Base-by-base conservation (phyloP, 805 yeast species). In the Wickerhamiella parazyma region DNA sequence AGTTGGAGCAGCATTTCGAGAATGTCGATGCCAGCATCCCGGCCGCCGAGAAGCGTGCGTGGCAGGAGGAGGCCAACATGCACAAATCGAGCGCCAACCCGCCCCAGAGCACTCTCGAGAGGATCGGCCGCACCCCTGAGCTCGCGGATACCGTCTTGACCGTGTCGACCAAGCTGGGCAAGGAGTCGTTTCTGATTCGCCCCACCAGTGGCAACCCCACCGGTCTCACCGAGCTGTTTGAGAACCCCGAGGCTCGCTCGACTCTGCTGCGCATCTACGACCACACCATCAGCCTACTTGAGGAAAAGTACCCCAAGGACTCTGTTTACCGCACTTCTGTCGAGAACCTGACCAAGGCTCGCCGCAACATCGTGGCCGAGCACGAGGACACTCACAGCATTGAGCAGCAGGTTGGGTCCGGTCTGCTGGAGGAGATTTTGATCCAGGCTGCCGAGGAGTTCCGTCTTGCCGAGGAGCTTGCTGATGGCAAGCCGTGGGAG, bases 201-300 rank as follows among this genome's bases (percentile, higher is more conserved):
- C 65, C 83, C 10, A 69, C 71, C 3, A 64, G 66, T 29, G 86
- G 85, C 67, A 45, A 75, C 53, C 89, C 89, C 24, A 84, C 93
- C 17, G 94, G 94, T 51, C 53, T 84, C 48, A 73, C 94, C 3
- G 93, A 91, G 2, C 61, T 84, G 49, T 69, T 65, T 55, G 81
- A 78, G 59, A 91, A 82, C 61, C 93, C 94, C 41, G 72, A 78
- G 58, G 93, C 94, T 43, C 73, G 84, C 60, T 87, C 89, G 2
- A 82, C 86, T 2, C 68, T 84, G 54, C 65, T 75, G 45, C 71
- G 80, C 29, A 65, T 84, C 36, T 84, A 84, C 65, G 73, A 72
- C 51, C 73, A 78, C 46, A 84, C 94, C 1, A 65, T 83, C 54
- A 61, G 64, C 33, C 69, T 72, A 37, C 65, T 83, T 54, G 64